These are phyloP conservation scores for Stephanocyclus meneghinianus DNA, from an alignment of 352 stramenopile genomes.

Conservation along the genomic window DNA sequence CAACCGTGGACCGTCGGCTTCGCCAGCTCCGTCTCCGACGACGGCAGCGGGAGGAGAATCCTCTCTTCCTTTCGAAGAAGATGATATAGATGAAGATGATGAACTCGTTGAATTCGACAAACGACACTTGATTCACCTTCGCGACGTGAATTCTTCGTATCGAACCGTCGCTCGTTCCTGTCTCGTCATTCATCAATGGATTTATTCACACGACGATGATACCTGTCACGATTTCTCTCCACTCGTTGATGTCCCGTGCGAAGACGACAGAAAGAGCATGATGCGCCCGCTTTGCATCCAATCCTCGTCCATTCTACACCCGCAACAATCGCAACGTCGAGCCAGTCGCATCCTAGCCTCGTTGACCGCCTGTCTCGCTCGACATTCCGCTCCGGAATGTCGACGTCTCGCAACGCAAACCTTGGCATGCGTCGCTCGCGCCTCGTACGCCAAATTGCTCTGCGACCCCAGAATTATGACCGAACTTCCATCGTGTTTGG, in stretches of 20 bases:
- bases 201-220: slow-evolving; percentile 9
- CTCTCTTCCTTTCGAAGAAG: neutral
- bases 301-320: slow-evolving; percentile 14
- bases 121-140: slow-evolving; percentile 29
- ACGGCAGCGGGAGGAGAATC: neutral
- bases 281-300: slow-evolving; percentile 2
- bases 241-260: neutral
- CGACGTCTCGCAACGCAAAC: slow-evolving; percentile 57
- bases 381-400: slow-evolving; percentile 23
- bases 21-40: neutral
- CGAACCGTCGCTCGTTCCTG: slow-evolving; percentile 30
- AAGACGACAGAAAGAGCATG: slow-evolving; percentile 16
- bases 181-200: slow-evolving; percentile 30
- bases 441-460: slow-evolving; percentile 53
- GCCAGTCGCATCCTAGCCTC: slow-evolving; percentile 28
- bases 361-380: slow-evolving; percentile 22
- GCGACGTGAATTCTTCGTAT: slow-evolving; percentile 35
- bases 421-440: slow-evolving; percentile 48
- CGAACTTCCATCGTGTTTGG: slow-evolving; percentile 23
- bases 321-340: slow-evolving; percentile 21
- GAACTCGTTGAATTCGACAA: slow-evolving; percentile 40
- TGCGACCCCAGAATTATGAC: slow-evolving; percentile 53
- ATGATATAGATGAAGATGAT: slow-evolving; percentile 18
- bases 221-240: neutral
- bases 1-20: neutral